Percentiles rank a stretch among this genome's conserved stretches.
Conservation (phyloP, 2,329 filamentous ascomycete species). For the Celoporthe dispersa region DNA sequence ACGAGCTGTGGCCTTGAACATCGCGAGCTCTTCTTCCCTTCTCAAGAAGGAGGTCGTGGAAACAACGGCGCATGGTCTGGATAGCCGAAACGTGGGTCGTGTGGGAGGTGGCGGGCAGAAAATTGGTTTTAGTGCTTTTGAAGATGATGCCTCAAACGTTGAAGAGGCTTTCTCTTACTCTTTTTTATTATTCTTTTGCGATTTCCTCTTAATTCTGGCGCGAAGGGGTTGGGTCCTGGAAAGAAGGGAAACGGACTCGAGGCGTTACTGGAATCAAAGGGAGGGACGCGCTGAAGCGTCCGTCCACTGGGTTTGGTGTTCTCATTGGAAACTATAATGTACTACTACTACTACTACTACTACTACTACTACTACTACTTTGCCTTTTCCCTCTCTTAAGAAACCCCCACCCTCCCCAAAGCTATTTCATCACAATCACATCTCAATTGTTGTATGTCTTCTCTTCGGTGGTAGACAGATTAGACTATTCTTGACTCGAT, state of each 20-base stretch:
- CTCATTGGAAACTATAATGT: background rate
- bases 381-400: background rate
- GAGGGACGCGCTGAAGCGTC: background rate
- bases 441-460: no score
- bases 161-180: background rate
- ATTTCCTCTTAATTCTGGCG: background rate
- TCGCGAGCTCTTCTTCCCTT: background rate
- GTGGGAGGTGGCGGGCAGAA: background rate
- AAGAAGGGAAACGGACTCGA: background rate
- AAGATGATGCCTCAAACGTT: background rate
- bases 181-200: background rate
- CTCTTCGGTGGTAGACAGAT: background rate
- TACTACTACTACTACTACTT: background rate
- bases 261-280: slow-evolving; percentile 2
- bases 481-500: background rate
- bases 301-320: background rate
- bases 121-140: background rate
- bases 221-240: background rate
- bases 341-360: background rate
- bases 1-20: background rate
- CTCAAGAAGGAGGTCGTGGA: background rate
- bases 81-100: background rate
- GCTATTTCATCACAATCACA: background rate
- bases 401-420: no score
- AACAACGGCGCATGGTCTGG: background rate